Evolutionary conservation across 768 basidiomycete species (phyloP).

Genomic region (Roridomyces roridus): DNA sequence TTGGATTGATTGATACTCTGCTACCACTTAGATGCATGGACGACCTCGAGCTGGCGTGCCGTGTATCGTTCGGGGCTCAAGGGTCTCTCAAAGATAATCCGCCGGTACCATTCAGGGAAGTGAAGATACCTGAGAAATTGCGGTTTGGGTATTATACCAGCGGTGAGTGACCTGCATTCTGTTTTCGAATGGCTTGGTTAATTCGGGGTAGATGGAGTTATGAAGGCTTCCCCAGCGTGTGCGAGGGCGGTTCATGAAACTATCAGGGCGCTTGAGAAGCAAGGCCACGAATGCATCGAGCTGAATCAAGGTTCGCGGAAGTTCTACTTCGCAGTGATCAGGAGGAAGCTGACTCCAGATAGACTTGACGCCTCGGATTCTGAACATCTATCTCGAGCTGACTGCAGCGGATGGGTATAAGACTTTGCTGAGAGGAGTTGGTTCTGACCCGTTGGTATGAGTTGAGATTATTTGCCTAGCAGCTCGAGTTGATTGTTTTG

Average conservation of each 20-base stretch:
- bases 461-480: too few species aligned
- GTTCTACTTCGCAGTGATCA: not conserved
- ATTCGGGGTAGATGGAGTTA: slow-evolving; percentile 42
- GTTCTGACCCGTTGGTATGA: slow-evolving; percentile 17
- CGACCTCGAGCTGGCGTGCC: slow-evolving; percentile 17
- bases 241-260: slow-evolving; percentile 57
- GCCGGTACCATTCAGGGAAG: slow-evolving; percentile 10
- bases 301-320: slow-evolving; percentile 1
- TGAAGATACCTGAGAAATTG: slow-evolving; percentile 27
- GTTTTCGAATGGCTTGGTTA: not conserved
- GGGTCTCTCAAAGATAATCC: not conserved
- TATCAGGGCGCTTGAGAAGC: slow-evolving; percentile 45
- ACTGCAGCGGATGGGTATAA: slow-evolving; percentile 18
- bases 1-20: too few species aligned
- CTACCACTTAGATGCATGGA: slow-evolving; percentile 22
- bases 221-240: slow-evolving; percentile 65
- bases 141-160: slow-evolving; percentile 39
- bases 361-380: slow-evolving; percentile 3
- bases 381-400: not conserved
- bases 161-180: not conserved
- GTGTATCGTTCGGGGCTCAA: slow-evolving; percentile 8
- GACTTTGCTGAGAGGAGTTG: slow-evolving; percentile 1
- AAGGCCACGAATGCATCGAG: slow-evolving; percentile 59
- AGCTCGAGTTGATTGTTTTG: not conserved
- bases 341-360: too few species aligned